phyloP scores from a whole-genome alignment of 805 yeast genomes.

The Grigorovia yakushimaensis region DNA sequence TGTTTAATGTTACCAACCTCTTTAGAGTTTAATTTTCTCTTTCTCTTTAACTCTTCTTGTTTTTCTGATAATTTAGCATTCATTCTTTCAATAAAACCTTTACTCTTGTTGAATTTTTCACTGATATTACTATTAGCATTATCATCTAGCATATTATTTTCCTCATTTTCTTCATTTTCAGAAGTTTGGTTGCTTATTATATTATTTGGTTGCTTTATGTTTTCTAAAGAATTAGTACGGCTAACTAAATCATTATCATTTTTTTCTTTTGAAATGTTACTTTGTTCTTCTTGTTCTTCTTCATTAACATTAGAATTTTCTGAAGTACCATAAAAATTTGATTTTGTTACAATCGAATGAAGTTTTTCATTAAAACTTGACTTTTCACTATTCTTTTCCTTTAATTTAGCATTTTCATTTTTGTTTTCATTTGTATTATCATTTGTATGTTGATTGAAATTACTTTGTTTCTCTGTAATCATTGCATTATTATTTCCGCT shows the following conservation, averaged over 20 bases:
- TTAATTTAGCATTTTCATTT: background rate
- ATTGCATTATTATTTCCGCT: no score
- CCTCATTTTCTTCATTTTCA: background rate
- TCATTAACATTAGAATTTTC: conserved; percentile 50
- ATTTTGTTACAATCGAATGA: background rate
- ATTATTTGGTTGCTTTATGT: no score
- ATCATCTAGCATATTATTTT: background rate
- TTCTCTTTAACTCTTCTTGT: background rate
- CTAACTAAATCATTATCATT: no score
- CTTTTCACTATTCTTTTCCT: background rate
- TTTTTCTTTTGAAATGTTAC: no score
- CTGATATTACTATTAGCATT: background rate
- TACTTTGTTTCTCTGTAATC: no score
- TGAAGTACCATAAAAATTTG: background rate
- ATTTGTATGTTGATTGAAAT: no score
- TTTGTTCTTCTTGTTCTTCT: no score
- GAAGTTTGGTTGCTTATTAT: background rate
- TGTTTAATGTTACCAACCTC: background rate
- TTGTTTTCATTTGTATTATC: background rate
- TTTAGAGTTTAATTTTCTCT: background rate
- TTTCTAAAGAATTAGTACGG: no score
- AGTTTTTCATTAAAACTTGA: background rate
- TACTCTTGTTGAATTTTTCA: background rate
- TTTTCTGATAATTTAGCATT: background rate
- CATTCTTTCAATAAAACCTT: background rate